Conservation (phyloP, 202 grass and related monocot genomes). For the Brachypodium distachyon region DNA sequence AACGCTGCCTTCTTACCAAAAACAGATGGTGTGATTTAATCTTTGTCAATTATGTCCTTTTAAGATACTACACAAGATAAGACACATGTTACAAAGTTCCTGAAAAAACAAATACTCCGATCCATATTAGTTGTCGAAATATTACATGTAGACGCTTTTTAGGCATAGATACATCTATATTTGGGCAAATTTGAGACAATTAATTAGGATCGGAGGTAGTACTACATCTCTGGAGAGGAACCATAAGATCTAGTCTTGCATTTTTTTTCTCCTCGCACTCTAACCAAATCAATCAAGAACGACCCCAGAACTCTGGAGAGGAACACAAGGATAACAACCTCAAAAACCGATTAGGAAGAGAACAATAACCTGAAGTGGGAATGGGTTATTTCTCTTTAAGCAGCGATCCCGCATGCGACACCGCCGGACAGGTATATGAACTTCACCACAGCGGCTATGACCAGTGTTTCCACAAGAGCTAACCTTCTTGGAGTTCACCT, state of each 20-base stretch:
- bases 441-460: slow-evolving; percentile 48
- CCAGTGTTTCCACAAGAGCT: slow-evolving; percentile 32
- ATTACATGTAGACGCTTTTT: too few species aligned
- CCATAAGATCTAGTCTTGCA: not conserved
- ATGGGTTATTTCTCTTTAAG: slow-evolving; percentile 36
- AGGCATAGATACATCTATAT: too few species aligned
- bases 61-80: not conserved
- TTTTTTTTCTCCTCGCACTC: not conserved
- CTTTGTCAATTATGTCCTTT: not conserved
- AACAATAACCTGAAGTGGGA: slow-evolving; percentile 39
- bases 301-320: not conserved
- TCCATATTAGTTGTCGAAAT: too few species aligned
- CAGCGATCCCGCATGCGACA: slow-evolving; percentile 36
- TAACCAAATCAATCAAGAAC: slow-evolving; percentile 1
- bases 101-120: too few species aligned
- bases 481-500: slow-evolving; percentile 44
- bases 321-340: not conserved
- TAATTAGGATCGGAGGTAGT: too few species aligned
- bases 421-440: slow-evolving; percentile 6
- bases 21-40: not conserved
- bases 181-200: too few species aligned
- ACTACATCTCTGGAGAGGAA: too few species aligned
- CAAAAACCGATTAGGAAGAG: not conserved
- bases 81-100: not conserved
- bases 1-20: not conserved